Evolutionary conservation across 148 eudicot species (phyloP).

Genomic region (Dysphania ambrosioides): DNA sequence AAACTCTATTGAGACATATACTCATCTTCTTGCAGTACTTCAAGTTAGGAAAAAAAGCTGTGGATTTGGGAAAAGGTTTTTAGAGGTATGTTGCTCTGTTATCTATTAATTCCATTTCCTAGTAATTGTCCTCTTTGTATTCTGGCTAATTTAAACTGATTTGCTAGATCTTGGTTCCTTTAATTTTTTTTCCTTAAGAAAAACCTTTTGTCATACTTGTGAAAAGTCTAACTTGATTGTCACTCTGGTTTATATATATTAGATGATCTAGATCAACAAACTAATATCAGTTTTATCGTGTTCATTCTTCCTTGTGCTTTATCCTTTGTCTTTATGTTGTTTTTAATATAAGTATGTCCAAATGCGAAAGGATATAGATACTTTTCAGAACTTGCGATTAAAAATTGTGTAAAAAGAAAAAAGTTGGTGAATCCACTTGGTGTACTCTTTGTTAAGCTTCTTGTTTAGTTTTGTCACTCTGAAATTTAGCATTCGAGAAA

Average conservation of each 20-base stretch:
- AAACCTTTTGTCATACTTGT: neutral
- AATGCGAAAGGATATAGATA: neutral
- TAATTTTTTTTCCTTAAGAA: neutral
- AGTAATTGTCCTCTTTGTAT: neutral
- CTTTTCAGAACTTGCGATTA: neutral
- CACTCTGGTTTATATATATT: no score
- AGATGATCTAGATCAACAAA: neutral
- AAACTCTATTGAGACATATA: conserved; percentile 62
- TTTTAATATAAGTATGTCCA: neutral
- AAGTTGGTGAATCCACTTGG: neutral
- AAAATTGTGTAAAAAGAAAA: neutral
- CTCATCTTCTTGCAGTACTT: conserved; percentile 74
- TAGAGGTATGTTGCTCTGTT: conserved; percentile 39
- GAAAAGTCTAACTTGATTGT: neutral
- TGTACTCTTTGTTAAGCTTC: neutral
- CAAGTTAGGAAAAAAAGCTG: conserved; percentile 66
- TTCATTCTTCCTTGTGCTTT: neutral
- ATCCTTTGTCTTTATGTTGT: neutral
- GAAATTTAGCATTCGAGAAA: neutral
- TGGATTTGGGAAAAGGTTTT: conserved; percentile 41
- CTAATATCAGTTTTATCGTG: neutral
- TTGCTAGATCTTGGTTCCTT: neutral
- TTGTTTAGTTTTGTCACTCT: neutral
- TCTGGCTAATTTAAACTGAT: neutral
- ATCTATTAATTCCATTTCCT: neutral